Percentiles rank a stretch among this genome's conserved stretches.
These are phyloP conservation scores for Podaxis sp. DNA, from an alignment of 768 basidiomycete genomes.

Conservation along the genomic window DNA sequence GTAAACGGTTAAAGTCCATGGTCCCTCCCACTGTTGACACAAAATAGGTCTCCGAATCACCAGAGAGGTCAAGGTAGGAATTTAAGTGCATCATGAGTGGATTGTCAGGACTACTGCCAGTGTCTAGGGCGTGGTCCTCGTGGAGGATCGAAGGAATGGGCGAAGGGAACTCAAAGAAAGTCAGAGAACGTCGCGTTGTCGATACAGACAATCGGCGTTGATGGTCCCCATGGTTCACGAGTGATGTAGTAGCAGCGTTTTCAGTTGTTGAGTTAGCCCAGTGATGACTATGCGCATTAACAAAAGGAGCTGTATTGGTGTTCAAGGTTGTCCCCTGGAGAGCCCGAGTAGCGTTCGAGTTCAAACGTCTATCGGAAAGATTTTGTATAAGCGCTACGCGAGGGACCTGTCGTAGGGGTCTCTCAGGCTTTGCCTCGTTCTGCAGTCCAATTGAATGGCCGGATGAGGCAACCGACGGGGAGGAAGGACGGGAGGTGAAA, in stretches of 20 bases:
- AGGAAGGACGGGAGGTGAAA: conserved; percentile 26
- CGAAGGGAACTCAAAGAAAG: background rate
- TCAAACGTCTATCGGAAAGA: conserved; percentile 16
- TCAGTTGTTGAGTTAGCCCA: background rate
- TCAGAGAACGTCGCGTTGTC: background rate
- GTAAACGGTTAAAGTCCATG: conserved; percentile 41
- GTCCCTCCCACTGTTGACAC: conserved; percentile 23
- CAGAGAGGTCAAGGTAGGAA: conserved; percentile 4
- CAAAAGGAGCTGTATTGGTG: background rate
- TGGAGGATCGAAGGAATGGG: background rate
- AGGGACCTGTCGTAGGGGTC: conserved; percentile 1
- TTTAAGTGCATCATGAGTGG: background rate
- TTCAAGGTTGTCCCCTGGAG: background rate
- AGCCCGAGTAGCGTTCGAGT: conserved; percentile 16
- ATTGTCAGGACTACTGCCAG: background rate
- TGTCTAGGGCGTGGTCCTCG: background rate
- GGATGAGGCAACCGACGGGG: conserved; percentile 17
- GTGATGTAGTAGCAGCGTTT: background rate
- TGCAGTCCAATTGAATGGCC: background rate
- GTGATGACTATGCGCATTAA: background rate
- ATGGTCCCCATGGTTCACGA: background rate
- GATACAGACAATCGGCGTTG: conserved; percentile 1
- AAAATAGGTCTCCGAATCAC: conserved; percentile 21
- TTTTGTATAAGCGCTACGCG: background rate
- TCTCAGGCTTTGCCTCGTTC: background rate